Evolutionary conservation across 495 filamentous ascomycete species (phyloP).

Genomic region (Neurospora cerealis): DNA sequence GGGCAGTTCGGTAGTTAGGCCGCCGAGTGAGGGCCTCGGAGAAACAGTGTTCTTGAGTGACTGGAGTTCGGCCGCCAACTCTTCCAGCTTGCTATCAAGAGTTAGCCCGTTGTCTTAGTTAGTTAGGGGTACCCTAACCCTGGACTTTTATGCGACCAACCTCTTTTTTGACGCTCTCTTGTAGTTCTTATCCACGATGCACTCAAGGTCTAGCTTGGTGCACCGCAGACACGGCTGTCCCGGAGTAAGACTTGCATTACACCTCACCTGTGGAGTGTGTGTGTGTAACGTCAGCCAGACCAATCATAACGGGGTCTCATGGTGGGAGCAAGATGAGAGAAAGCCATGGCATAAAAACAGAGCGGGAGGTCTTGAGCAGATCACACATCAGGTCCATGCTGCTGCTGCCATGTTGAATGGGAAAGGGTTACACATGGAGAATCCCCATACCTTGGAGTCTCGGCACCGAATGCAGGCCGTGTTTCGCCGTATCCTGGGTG

Average conservation of each 20-base stretch:
- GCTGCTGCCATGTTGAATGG: background rate
- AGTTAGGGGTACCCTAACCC: background rate
- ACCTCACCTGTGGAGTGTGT: slow-evolving; percentile 25
- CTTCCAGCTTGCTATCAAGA: slow-evolving; percentile 30
- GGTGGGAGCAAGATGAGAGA: background rate
- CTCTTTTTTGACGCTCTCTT: slow-evolving; percentile 34
- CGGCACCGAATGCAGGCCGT: slow-evolving; percentile 34
- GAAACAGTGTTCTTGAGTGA: slow-evolving; percentile 35
- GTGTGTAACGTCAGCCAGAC: background rate
- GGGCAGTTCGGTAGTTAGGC: slow-evolving; percentile 4
- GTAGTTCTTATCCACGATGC: slow-evolving; percentile 36
- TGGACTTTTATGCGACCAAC: slow-evolving; percentile 12
- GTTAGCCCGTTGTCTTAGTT: background rate
- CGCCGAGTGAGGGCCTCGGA: slow-evolving; percentile 4
- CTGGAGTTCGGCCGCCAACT: slow-evolving; percentile 34
- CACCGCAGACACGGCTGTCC: slow-evolving; percentile 33
- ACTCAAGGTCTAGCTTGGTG: slow-evolving; percentile 32
- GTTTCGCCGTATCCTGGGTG: slow-evolving; percentile 28
- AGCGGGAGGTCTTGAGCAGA: background rate
- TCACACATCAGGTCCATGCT: background rate
- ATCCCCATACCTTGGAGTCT: slow-evolving; percentile 28
- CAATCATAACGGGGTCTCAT: background rate
- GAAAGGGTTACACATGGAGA: background rate
- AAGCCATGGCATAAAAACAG: background rate
- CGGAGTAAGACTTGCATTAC: slow-evolving; percentile 31